Base-by-base conservation (phyloP, 805 yeast genomes). In the Barnettozyma wickerhamii region DNA sequence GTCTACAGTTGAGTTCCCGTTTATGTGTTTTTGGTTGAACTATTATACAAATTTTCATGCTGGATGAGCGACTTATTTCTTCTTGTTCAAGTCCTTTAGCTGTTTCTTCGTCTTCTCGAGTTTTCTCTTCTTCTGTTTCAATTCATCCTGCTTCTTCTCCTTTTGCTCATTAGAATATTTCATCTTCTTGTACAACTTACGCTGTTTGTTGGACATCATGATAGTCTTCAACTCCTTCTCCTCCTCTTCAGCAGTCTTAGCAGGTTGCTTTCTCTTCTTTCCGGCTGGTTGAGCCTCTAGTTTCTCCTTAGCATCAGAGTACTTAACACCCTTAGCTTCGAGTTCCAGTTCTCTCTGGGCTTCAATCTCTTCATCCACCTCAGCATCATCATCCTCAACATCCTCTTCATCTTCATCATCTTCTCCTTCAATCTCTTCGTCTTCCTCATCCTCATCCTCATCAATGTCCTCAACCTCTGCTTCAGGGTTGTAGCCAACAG, bases 161-260 rank as follows among this genome's bases (percentile, higher is more conserved):
- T 86, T 84, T 76, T 86, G 79, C 45, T 82, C 81, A 54, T 85
- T 78, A 44, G 95, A 91, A 62, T 87, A 81, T 69, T 88, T 93
- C 95, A 91, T 87, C 81, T 85, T 85, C 71, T 84, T 84, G 74
- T 93, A 93, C 51, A 90, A 72, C 64, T 86, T 87, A 73, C 89
- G 85, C 69, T 91, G 95, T 66, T 91, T 93, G 71, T 89, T 89
- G 54, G 91, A 77, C 99, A 93, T 91, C 99, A 93, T 91, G 59
- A 89, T 87, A 81, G 80, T 81, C 72, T 86, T 86, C 70, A 91
- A 77, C 51, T 90, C 93, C 69, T 87, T 86, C 63, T 89, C 97
- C 68, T 79, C 84, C 35, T 76, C 77, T 46, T 71, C 75, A 49
- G 72, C 75, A 44, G 72, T 62, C 37, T 51, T 53, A 14, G 63